These are phyloP conservation scores for Paecilomyces sp. DNA, from an alignment of 2,329 filamentous ascomycete species.

Conservation along the genomic window DNA sequence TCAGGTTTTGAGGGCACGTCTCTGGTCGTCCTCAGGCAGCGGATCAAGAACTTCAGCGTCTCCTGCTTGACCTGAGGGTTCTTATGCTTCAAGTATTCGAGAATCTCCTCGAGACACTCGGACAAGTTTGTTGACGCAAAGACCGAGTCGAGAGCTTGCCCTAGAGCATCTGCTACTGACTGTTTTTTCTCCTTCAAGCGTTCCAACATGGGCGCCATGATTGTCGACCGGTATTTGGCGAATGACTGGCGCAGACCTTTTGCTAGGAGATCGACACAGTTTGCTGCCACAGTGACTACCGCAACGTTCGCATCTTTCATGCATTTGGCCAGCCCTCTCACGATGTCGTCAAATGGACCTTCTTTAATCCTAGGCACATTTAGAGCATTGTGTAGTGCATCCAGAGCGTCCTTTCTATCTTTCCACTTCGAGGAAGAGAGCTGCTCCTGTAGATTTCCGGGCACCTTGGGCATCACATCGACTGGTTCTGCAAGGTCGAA, in stretches of 20 bases:
- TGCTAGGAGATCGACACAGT: slow-evolving; percentile 83
- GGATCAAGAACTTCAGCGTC: slow-evolving; percentile 85
- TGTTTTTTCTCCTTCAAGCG: slow-evolving; percentile 96
- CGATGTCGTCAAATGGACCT: slow-evolving; percentile 76
- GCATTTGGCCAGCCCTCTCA: slow-evolving; percentile 77
- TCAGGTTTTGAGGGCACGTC: slow-evolving; percentile 80
- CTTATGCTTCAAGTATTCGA: slow-evolving; percentile 81
- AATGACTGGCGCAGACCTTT: slow-evolving; percentile 76
- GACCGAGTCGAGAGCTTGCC: slow-evolving; percentile 70
- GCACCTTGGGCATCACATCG: slow-evolving; percentile 74
- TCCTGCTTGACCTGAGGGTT: slow-evolving; percentile 97
- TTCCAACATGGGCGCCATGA: slow-evolving; percentile 89
- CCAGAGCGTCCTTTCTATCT: slow-evolving; percentile 88
- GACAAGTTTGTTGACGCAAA: slow-evolving; percentile 62
- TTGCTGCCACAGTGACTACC: slow-evolving; percentile 86
- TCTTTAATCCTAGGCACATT: slow-evolving; percentile 92
- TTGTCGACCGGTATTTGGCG: slow-evolving; percentile 67
- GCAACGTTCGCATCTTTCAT: slow-evolving; percentile 99
- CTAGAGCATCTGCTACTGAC: slow-evolving; percentile 78
- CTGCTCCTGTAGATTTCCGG: slow-evolving; percentile 73
- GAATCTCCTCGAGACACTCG: slow-evolving; percentile 86
- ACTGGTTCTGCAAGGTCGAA: slow-evolving; percentile 81
- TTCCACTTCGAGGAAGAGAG: slow-evolving; percentile 95
- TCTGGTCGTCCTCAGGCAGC: slow-evolving; percentile 74
- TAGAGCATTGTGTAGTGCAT: slow-evolving; percentile 66